Conservation (phyloP, 1,139 yeast species). For the Suhomyces panamericanus region DNA sequence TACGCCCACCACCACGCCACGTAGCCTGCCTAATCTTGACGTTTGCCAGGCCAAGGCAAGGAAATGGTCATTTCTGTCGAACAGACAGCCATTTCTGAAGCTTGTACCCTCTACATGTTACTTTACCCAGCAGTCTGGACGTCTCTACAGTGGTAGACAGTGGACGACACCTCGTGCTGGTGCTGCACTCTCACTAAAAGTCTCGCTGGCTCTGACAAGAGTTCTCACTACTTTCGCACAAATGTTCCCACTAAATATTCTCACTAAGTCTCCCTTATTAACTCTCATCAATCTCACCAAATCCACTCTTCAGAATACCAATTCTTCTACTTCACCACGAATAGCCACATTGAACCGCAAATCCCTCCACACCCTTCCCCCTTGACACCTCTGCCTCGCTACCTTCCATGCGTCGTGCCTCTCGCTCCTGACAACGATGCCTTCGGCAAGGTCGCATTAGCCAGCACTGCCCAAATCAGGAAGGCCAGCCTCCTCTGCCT, state of each 20-base stretch:
- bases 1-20: too few relatives aligned
- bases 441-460: background rate
- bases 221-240: background rate
- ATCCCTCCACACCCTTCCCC: background rate
- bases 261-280: background rate
- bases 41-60: too few relatives aligned
- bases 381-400: background rate
- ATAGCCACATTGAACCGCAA: background rate
- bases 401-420: conserved; percentile 3
- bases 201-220: background rate
- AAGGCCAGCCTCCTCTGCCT: background rate
- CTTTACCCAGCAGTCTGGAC: too few relatives aligned
- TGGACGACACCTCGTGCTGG: too few relatives aligned
- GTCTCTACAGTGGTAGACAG: too few relatives aligned
- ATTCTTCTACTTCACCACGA: background rate
- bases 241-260: background rate
- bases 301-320: too few relatives aligned
- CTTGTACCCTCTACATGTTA: too few relatives aligned
- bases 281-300: background rate
- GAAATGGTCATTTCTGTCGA: too few relatives aligned
- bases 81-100: too few relatives aligned
- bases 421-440: conserved; percentile 2
- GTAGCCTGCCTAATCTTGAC: too few relatives aligned
- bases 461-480: conserved; percentile 2
- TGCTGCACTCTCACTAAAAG: too few relatives aligned